Evolutionary conservation across 106 monocot species (phyloP), one percentile per base, ranked within the genome.

Genomic region (Apostasia ramifera): DNA sequence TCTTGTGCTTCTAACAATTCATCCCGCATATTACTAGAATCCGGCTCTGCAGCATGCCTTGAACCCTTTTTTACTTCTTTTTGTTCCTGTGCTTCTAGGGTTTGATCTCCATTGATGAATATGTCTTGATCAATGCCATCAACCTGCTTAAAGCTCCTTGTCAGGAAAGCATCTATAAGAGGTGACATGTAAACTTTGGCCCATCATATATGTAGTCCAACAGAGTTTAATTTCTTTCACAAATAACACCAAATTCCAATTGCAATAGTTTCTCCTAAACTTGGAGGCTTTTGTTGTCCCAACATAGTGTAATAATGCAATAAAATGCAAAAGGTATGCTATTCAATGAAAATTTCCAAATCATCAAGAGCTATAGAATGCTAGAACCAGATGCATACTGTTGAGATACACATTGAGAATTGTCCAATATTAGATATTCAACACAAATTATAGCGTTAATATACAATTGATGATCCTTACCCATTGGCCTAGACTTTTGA

Each of bases 21-120:
- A 9, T 8, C 46, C 7, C 15, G 66, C 47, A 56, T 14, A 11
- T 3, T 47, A 5, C 38, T 66, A 49, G 56, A 66, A 66, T 64
- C 64, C 70, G 79, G 57, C 82, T 78, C 45, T 81, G 81, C 55
- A 79, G 81, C 26, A 63, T 80, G 70, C 81, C 77, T 38, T 65
- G 71, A 43, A 55, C 62, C 61, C 57, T 40, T 64, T 73, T 78
- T 39, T 72, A 62, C 71, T 45, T 83, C 82, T 57, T 83, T 80
- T 80, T 14, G 59, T 55, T 76, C 73, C 47, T 67, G 74, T 47
- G 11, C 55, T 61, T 67, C 59, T 50, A 38, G 37, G 46, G 64
- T 61, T 47, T 68, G 6, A 66, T 71, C 44, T 44, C 74, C 77
- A 60, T 78, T 78, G 44, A 69, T 59, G 65, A 72, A 58, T 66